Conservation (phyloP, 345 rosid species). For the Draba incana region DNA sequence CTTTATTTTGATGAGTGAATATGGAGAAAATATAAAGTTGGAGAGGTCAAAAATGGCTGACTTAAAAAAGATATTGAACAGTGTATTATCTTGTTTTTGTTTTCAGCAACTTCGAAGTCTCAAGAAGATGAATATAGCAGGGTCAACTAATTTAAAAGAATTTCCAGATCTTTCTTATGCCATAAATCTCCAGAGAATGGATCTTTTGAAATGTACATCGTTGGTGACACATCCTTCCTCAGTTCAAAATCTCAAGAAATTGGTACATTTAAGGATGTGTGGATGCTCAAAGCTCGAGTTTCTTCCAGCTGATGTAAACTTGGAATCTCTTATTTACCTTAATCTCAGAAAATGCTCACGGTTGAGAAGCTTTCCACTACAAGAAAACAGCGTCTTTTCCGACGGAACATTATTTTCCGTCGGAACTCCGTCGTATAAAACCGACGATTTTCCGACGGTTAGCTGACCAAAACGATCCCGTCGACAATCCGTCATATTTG, state of each 20-base stretch:
- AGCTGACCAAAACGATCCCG: too few relatives aligned
- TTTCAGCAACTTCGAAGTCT: constrained; percentile 2
- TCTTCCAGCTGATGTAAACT: neutral
- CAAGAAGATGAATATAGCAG: neutral
- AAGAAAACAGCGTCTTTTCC: too few relatives aligned
- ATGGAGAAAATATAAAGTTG: too few relatives aligned
- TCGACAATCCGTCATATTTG: too few relatives aligned
- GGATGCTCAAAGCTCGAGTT: neutral
- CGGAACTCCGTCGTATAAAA: too few relatives aligned
- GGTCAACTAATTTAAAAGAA: neutral
- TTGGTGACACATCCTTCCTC: neutral
- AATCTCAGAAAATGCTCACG: neutral
- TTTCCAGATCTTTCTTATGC: neutral
- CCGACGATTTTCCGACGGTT: too few relatives aligned
- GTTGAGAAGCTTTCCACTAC: neutral
- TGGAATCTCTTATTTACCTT: neutral
- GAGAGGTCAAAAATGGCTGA: too few relatives aligned
- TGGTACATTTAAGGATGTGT: too few relatives aligned
- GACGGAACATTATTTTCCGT: too few relatives aligned
- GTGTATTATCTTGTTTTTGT: neutral
- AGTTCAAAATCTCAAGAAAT: neutral
- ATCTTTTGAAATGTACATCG: neutral
- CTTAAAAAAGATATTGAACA: too few relatives aligned
- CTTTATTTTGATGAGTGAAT: too few relatives aligned
- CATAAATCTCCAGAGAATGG: neutral